These are phyloP conservation scores for Termitomyces sp. DNA, from an alignment of 768 basidiomycete species.

Conservation along the genomic window DNA sequence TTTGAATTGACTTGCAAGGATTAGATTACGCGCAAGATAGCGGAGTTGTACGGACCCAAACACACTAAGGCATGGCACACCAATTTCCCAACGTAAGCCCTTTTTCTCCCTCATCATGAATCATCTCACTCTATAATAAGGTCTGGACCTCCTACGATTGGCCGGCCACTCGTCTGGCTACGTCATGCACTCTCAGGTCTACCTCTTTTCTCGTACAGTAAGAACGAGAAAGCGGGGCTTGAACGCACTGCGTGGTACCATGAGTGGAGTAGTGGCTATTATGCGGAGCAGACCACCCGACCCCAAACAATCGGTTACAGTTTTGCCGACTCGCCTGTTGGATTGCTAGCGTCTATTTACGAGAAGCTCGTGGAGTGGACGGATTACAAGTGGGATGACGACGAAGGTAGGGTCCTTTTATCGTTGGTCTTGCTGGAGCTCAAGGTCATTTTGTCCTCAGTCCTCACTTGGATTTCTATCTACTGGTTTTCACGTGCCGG, in stretches of 20 bases:
- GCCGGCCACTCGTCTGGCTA: slow-evolving; percentile 25
- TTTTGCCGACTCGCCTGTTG: slow-evolving; percentile 57
- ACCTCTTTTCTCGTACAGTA: background rate
- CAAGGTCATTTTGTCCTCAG: slow-evolving; percentile 26
- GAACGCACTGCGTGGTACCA: slow-evolving; percentile 22
- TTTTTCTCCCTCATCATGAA: background rate
- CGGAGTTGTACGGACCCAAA: background rate
- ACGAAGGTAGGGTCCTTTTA: slow-evolving; percentile 40
- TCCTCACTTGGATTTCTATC: slow-evolving; percentile 60
- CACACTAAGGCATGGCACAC: slow-evolving; percentile 30
- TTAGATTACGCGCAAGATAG: slow-evolving; percentile 24
- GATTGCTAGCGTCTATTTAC: slow-evolving; percentile 48
- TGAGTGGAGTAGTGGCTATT: slow-evolving; percentile 36
- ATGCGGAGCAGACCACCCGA: no score
- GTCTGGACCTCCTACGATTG: slow-evolving; percentile 21
- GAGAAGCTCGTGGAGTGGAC: background rate
- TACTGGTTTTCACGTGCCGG: slow-evolving; percentile 60
- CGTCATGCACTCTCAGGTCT: slow-evolving; percentile 24
- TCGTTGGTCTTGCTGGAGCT: background rate
- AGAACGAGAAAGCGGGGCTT: no score
- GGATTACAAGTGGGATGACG: slow-evolving; percentile 59
- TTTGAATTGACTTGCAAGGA: background rate
- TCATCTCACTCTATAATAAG: slow-evolving; percentile 8
- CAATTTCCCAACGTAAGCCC: slow-evolving; percentile 36
- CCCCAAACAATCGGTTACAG: slow-evolving; percentile 41